Percentiles rank a stretch among this genome's conserved stretches.
Evolutionary conservation across 129 eudicot species (phyloP).

Genomic region (Pittosporum tobira): DNA sequence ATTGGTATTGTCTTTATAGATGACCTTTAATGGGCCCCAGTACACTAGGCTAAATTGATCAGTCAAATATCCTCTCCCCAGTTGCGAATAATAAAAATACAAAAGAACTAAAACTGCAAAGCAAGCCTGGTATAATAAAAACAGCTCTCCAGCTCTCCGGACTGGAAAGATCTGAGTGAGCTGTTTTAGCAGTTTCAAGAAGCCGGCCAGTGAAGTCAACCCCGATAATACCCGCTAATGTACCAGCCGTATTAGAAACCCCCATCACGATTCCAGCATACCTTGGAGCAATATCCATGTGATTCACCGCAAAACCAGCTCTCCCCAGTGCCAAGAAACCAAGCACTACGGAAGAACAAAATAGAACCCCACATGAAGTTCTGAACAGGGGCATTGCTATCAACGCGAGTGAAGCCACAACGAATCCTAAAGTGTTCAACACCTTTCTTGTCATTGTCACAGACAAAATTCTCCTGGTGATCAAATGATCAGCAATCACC

Average conservation of each 20-base stretch:
- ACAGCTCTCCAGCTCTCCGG: constrained; percentile 82
- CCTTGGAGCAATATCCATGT: constrained; percentile 88
- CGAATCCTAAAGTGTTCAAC: constrained; percentile 63
- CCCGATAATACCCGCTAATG: constrained; percentile 81
- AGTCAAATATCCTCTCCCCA: constrained; percentile 82
- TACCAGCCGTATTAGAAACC: constrained; percentile 90
- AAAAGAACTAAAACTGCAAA: constrained; percentile 60
- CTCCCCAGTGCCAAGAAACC: constrained; percentile 89
- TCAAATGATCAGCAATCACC: constrained; percentile 72
- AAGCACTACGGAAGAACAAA: constrained; percentile 76
- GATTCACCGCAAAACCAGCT: constrained; percentile 95
- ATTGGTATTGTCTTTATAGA: no score
- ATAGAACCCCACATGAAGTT: constrained; percentile 67
- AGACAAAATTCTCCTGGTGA: constrained; percentile 62
- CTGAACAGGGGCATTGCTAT: constrained; percentile 67
- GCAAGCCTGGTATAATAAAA: constrained; percentile 62
- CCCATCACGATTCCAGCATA: constrained; percentile 96
- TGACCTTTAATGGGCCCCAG: no score
- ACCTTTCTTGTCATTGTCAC: constrained; percentile 71
- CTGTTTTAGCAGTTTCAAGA: constrained; percentile 75
- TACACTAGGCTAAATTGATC: no score
- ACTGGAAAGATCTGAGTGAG: constrained; percentile 50
- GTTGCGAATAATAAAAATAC: constrained; percentile 64
- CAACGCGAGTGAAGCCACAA: constrained; percentile 72
- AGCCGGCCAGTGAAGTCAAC: constrained; percentile 79